These are phyloP conservation scores for Hypoxylon sp. DNA, from an alignment of 2,329 filamentous ascomycete species.

Conservation along the genomic window DNA sequence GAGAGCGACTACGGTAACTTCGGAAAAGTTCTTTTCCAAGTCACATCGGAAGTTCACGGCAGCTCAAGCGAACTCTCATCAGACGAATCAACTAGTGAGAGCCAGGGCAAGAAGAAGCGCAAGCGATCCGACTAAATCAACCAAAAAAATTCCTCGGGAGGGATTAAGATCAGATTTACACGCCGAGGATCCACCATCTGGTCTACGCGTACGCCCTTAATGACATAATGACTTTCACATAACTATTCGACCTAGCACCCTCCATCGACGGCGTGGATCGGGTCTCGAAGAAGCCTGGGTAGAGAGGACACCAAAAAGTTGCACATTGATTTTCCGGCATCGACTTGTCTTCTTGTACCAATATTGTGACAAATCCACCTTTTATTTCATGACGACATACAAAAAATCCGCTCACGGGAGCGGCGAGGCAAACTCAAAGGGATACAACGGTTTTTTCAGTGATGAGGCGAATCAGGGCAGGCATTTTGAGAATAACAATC, in stretches of 20 bases:
- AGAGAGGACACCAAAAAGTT: constrained; percentile 50
- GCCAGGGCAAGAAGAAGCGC: constrained; percentile 75
- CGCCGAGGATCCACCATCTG: constrained; percentile 45
- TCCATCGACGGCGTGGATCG: constrained; percentile 42
- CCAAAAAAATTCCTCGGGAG: constrained; percentile 13
- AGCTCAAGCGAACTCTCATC: constrained; percentile 67
- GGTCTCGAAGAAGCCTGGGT: constrained; percentile 48
- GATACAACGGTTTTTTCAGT: constrained; percentile 39
- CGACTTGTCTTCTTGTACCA: constrained; percentile 56
- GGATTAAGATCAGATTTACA: constrained; percentile 35
- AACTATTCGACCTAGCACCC: constrained; percentile 41
- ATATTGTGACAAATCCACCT: constrained; percentile 47
- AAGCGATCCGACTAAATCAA: constrained; percentile 71
- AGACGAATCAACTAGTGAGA: constrained; percentile 57
- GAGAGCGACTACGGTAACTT: constrained; percentile 72
- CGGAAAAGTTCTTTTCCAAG: constrained; percentile 83
- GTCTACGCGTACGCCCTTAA: constrained; percentile 49
- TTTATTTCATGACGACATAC: constrained; percentile 47
- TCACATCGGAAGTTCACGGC: constrained; percentile 76
- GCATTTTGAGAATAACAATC: constrained; percentile 38
- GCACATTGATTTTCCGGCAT: constrained; percentile 49
- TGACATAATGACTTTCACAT: constrained; percentile 53
- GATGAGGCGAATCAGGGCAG: constrained; percentile 42
- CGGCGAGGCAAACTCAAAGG: constrained; percentile 35
- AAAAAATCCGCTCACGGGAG: constrained; percentile 36